Conservation (phyloP, 2,329 filamentous ascomycete species). For the Cercospora brassicicola region DNA sequence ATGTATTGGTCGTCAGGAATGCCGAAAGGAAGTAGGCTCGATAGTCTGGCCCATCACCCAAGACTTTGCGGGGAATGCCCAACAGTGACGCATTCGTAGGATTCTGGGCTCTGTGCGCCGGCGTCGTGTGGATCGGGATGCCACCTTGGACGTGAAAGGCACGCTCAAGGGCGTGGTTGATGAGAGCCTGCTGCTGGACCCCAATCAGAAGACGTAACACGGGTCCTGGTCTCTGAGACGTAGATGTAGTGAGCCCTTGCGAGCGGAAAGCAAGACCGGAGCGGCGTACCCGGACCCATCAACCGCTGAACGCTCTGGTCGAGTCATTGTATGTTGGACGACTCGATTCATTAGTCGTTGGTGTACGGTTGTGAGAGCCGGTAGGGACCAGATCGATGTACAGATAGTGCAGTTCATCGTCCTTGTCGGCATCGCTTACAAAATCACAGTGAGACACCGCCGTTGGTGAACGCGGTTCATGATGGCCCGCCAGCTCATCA, state of each 20-base stretch:
- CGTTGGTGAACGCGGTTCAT: background rate
- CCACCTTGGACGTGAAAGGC: background rate
- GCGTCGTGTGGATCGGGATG: background rate
- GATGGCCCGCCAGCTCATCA: background rate
- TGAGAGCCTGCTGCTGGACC: background rate
- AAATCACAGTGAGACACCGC: background rate
- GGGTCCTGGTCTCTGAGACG: background rate
- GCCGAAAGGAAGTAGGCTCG: background rate
- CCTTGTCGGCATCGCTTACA: background rate
- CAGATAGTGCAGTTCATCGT: background rate
- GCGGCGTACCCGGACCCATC: background rate
- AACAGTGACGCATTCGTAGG: background rate
- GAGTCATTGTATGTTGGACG: background rate
- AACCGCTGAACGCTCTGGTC: background rate
- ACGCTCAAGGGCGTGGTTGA: background rate
- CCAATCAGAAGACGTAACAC: background rate
- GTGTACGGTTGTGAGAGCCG: background rate
- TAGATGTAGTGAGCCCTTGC: background rate
- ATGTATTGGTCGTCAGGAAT: background rate
- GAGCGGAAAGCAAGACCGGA: background rate
- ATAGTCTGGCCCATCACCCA: background rate
- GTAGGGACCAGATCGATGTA: background rate
- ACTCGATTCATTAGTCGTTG: background rate
- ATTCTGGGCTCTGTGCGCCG: background rate
- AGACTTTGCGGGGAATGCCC: background rate